These are phyloP conservation scores for Pichia cephalocereana DNA, from an alignment of 805 yeast species.

Conservation along the genomic window DNA sequence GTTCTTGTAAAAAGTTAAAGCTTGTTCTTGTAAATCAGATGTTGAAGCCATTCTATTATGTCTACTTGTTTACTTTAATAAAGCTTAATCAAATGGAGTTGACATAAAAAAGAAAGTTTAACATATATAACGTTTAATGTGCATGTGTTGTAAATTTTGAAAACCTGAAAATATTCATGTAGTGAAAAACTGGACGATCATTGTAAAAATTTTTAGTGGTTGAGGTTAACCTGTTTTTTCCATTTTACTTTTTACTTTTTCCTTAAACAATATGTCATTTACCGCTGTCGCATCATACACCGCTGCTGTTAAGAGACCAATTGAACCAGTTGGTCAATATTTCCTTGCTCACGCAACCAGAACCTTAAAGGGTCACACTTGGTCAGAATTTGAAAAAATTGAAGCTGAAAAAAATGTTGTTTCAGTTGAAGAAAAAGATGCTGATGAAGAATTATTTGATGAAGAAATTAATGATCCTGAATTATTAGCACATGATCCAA, in stretches of 20 bases:
- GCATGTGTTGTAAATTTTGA: too few species aligned
- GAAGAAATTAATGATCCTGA: conserved; percentile 63
- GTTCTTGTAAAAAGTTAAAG: background rate
- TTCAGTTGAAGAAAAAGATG: conserved; percentile 51
- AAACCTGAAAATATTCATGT: too few species aligned
- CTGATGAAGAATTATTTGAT: conserved; percentile 50
- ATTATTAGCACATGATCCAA: conserved; percentile 82
- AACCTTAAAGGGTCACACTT: conserved; percentile 91
- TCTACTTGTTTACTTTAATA: too few species aligned
- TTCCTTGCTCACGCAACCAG: conserved; percentile 96
- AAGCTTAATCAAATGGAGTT: too few species aligned
- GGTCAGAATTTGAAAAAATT: conserved; percentile 93
- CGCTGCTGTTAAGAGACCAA: conserved; percentile 63
- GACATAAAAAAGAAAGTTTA: too few species aligned
- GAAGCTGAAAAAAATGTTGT: conserved; percentile 86
- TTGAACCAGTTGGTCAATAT: conserved; percentile 95
- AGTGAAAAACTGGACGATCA: too few species aligned
- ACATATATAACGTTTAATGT: too few species aligned
- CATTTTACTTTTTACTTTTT: background rate
- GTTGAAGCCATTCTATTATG: conserved; percentile 5
- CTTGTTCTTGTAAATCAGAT: conserved; percentile 17
- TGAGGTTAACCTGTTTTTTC: background rate
- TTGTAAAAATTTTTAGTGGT: background rate
- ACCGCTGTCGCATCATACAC: conserved; percentile 40
- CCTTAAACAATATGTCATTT: conserved; percentile 1